Evolutionary conservation across 2,329 filamentous ascomycete species (phyloP).

Genomic region (Coniella lustricola): DNA sequence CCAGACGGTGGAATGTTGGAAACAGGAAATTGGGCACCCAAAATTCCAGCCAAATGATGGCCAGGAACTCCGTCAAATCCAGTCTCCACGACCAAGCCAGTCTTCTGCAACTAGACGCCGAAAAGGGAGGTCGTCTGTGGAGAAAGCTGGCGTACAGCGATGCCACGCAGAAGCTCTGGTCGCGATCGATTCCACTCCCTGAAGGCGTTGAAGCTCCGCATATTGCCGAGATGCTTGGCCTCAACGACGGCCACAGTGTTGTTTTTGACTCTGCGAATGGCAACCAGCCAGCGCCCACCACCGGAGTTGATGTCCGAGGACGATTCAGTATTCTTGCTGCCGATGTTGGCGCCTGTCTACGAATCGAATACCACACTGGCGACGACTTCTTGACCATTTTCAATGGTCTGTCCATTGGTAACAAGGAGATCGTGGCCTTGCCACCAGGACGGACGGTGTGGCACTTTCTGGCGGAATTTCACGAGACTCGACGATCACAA

Average conservation of each 20-base stretch:
- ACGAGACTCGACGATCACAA: constrained; percentile 22
- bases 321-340: constrained; percentile 70
- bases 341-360: constrained; percentile 48
- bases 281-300: constrained; percentile 32
- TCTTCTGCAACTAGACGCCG: neutral
- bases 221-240: constrained; percentile 44
- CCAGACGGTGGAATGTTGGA: constrained; percentile 50
- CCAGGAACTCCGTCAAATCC: constrained; percentile 26
- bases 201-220: constrained; percentile 42
- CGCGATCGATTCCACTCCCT: constrained; percentile 36
- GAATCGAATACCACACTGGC: constrained; percentile 50
- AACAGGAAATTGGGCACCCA: constrained; percentile 18
- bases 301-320: constrained; percentile 43
- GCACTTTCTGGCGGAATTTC: constrained; percentile 44
- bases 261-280: constrained; percentile 55
- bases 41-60: constrained; percentile 17
- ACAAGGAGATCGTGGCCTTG: constrained; percentile 21
- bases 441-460: constrained; percentile 33
- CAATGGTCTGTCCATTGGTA: neutral
- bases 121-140: constrained; percentile 11
- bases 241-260: constrained; percentile 37
- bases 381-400: constrained; percentile 31
- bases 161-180: constrained; percentile 17
- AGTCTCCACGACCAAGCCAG: constrained; percentile 26
- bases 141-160: constrained; percentile 18